Percentiles rank a stretch among this genome's conserved stretches.
Conservation (phyloP, 2,329 filamentous ascomycete species). For the Talaromyces sp. region DNA sequence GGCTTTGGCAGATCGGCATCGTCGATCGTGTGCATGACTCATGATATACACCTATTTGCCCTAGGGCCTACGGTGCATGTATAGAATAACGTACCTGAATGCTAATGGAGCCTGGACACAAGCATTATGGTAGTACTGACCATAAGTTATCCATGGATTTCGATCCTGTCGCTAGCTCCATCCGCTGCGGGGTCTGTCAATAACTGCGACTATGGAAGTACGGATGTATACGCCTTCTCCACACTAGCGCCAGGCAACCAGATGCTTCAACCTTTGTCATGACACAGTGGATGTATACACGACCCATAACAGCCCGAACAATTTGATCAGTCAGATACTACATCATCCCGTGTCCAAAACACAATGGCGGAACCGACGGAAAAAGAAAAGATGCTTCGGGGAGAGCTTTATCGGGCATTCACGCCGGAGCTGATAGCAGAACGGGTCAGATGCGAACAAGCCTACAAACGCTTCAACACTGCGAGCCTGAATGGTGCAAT, state of each 20-base stretch:
- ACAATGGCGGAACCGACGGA: slow-evolving; percentile 23
- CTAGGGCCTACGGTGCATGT: too few species aligned
- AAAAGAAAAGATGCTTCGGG: slow-evolving; percentile 52
- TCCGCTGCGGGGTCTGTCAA: slow-evolving; percentile 1
- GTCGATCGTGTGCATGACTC: not conserved
- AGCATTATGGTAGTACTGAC: not conserved
- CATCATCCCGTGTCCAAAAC: not conserved
- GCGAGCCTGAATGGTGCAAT: slow-evolving; percentile 47
- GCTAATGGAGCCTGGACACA: not conserved
- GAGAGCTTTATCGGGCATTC: slow-evolving; percentile 71
- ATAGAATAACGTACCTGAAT: not conserved
- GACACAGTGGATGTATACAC: not conserved
- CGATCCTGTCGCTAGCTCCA: not conserved
- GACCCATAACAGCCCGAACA: not conserved
- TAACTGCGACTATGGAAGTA: not conserved
- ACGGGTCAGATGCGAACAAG: slow-evolving; percentile 58
- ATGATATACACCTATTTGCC: not conserved
- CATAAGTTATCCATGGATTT: not conserved
- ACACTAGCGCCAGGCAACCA: not conserved
- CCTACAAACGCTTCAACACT: slow-evolving; percentile 60
- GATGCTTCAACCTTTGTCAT: not conserved
- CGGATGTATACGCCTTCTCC: not conserved
- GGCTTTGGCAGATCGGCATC: not conserved
- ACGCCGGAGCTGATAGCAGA: slow-evolving; percentile 61
- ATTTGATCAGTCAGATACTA: not conserved